Evolutionary conservation across 352 stramenopile genomes (phyloP).

Genomic region (Globisporangium iwayamae): DNA sequence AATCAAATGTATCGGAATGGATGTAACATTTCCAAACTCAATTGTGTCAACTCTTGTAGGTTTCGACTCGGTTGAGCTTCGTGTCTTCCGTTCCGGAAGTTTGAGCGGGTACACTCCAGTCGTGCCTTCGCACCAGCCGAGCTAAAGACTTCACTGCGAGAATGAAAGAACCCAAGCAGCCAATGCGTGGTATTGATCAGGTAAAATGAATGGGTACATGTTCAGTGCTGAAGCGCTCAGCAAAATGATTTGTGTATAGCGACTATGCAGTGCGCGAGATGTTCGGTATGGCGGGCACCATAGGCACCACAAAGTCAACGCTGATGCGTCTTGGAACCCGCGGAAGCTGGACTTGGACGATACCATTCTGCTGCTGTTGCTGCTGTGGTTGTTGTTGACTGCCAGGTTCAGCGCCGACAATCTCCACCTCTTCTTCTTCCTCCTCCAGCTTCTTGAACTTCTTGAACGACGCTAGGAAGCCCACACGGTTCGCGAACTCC

Average conservation of each 20-base stretch:
- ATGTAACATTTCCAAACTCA: neutral
- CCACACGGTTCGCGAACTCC: constrained; percentile 25
- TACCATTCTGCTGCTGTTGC: neutral
- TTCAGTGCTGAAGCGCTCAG: neutral
- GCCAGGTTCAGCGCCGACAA: neutral
- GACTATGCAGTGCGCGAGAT: constrained; percentile 13
- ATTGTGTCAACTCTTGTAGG: constrained; percentile 22
- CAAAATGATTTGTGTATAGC: neutral
- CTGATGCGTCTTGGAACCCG: constrained; percentile 5
- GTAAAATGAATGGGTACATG: neutral
- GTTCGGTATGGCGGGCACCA: neutral
- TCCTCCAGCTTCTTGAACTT: constrained; percentile 25
- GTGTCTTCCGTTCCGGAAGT: constrained; percentile 55
- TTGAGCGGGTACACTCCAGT: constrained; percentile 53
- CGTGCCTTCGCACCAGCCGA: constrained; percentile 7
- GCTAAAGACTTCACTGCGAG: neutral
- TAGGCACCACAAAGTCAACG: constrained; percentile 9
- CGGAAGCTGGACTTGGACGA: neutral
- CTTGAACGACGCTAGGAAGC: constrained; percentile 30
- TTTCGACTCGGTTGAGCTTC: constrained; percentile 49
- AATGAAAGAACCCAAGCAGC: neutral
- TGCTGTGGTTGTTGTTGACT: neutral
- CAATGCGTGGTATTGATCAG: neutral
- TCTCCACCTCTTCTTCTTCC: constrained; percentile 2
- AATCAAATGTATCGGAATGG: neutral